Conservation (phyloP, 2,329 filamentous ascomycete genomes). For the Fusarium euwallaceae region DNA sequence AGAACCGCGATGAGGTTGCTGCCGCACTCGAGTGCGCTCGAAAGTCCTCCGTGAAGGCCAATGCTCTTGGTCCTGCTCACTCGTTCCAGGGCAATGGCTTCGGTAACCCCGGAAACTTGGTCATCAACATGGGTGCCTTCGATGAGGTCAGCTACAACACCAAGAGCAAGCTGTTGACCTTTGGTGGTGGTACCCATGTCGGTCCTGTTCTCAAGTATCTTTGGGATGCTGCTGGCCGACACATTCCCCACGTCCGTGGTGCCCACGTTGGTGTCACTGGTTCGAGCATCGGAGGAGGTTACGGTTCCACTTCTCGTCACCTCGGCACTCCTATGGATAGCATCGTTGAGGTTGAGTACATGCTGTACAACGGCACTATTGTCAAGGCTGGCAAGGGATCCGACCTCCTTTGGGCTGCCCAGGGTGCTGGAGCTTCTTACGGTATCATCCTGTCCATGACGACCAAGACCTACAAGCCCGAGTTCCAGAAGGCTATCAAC, state of each 20-base stretch:
- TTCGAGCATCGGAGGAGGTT: conserved; percentile 43
- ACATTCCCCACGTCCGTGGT: conserved; percentile 43
- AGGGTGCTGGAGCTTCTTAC: conserved; percentile 41
- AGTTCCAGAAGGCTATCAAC: conserved; percentile 38
- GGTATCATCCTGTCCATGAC: conserved; percentile 43
- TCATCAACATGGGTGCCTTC: conserved; percentile 44
- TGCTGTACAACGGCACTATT: conserved; percentile 45
- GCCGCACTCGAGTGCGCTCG: conserved; percentile 41
- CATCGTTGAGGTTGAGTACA: conserved; percentile 39
- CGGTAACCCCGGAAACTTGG: conserved; percentile 37
- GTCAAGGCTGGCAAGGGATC: conserved; percentile 36
- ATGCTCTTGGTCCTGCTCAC: conserved; percentile 41
- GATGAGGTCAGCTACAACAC: conserved; percentile 40
- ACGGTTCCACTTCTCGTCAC: conserved; percentile 35
- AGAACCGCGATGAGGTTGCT: conserved; percentile 38
- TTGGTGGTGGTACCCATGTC: conserved; percentile 42
- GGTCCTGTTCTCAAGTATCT: conserved; percentile 41
- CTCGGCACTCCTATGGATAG: conserved; percentile 41
- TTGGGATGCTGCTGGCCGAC: conserved; percentile 43
- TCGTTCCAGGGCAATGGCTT: conserved; percentile 43
- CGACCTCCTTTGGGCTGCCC: conserved; percentile 43
- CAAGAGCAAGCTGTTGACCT: conserved; percentile 32
- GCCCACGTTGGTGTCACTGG: conserved; percentile 41
- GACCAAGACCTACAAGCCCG: conserved; percentile 41
- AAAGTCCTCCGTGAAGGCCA: conserved; percentile 37